Evolutionary conservation across 2,329 filamentous ascomycete species (phyloP), one percentile per base, ranked within the genome.

Genomic region (Corniculantispora saksenae): DNA sequence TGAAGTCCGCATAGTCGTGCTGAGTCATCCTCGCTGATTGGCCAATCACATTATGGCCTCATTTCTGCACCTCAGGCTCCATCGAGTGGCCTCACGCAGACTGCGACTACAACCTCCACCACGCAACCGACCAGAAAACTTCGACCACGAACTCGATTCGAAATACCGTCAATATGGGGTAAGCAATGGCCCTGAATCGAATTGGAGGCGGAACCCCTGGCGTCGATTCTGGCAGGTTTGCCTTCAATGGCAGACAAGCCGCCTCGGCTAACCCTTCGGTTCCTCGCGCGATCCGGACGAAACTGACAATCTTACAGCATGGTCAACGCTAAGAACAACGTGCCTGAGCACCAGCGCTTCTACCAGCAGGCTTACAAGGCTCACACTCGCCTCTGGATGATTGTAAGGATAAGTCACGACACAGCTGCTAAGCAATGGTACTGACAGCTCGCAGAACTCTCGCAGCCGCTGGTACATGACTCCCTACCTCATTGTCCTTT

Each of bases 301-400:
- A 60, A 66, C 72, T 76, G 69, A 76, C 73, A 43, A 69, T 67
- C 67, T 63, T 58, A 65, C 71, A 86, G 85, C 75, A 74, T 89
- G 76, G 70, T 93, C 82, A 83, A 91, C 85, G 88, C 89, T 78
- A 84, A 86, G 77, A 94, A 94, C 86, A 86, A 85, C 74, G 91
- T 94, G 73, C 90, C 90, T 65, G 74, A 90, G 76, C 85, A 90
- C 82, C 91, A 94, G 85, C 84, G 86, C 75, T 80, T 86, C 72
- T 93, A 92, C 83, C 91, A 93, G 82, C 82, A 84, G 70, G 89
- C 91, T 72, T 91, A 91, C 79, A 87, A 86, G 73, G 79, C 82
- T 69, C 86, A 89, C 78, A 82, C 88, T 71, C 88, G 91, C 74
- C 79, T 92, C 77, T 94, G 91, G 91, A 83, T 86, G 79, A 93